These are phyloP conservation scores for Talaromyces sp. DNA, from an alignment of 2,329 filamentous ascomycete genomes.

Conservation along the genomic window DNA sequence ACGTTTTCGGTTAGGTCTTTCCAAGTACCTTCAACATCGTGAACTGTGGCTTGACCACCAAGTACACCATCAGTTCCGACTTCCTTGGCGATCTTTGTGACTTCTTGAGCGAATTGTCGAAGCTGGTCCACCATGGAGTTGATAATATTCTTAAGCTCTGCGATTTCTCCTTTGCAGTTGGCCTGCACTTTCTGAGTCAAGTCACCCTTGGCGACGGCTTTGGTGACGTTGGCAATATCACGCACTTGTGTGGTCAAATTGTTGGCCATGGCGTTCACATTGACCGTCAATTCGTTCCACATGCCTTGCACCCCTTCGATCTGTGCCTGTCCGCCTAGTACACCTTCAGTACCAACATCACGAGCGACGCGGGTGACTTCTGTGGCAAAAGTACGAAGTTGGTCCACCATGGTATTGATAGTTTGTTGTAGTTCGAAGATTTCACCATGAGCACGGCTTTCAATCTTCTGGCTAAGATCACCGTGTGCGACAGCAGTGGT, in stretches of 20 bases:
- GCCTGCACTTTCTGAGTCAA: conserved; percentile 92
- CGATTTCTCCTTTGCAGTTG: conserved; percentile 82
- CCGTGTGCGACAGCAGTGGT: conserved; percentile 74
- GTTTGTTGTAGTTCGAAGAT: conserved; percentile 75
- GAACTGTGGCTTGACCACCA: conserved; percentile 86
- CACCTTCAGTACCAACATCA: conserved; percentile 77
- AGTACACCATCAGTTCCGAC: conserved; percentile 90
- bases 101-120: conserved; percentile 89
- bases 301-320: conserved; percentile 78
- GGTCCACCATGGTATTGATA: conserved; percentile 83
- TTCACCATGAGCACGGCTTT: conserved; percentile 69
- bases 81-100: conserved; percentile 87
- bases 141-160: conserved; percentile 90
- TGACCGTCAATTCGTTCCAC: conserved; percentile 79
- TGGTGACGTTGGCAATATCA: conserved; percentile 78
- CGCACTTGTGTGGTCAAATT: conserved; percentile 83
- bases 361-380: conserved; percentile 76
- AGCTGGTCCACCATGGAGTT: conserved; percentile 97
- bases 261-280: conserved; percentile 80
- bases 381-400: conserved; percentile 73
- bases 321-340: conserved; percentile 73
- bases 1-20: conserved; percentile 88
- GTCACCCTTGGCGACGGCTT: conserved; percentile 72
- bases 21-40: conserved; percentile 94
- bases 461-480: conserved; percentile 74